Evolutionary conservation across 2,329 filamentous ascomycete species (phyloP), one percentile per base, ranked within the genome.

Genomic region (Chrysoporthe deuterocubensis): DNA sequence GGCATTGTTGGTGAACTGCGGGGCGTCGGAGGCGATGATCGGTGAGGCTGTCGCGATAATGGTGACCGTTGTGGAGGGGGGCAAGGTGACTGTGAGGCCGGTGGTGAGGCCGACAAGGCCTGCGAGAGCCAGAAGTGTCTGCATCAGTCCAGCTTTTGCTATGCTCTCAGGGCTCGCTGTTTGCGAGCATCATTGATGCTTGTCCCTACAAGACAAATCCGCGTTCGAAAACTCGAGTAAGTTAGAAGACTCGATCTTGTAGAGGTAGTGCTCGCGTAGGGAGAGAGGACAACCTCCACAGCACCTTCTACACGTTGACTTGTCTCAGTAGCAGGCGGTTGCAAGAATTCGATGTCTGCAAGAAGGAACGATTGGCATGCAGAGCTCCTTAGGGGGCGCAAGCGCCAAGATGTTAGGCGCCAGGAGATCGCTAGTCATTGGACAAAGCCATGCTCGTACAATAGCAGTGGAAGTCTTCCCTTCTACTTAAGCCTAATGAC

Each of bases 1-100:
- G 42, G 72, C 68, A 59, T 75, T 72, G 65, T 76, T 69, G 16
- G 73, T 72, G 72, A 79, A 82, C 54, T 80, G 73, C 9, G 81
- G 78, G 62, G 78, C 76, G 21, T 73, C 71, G 68, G 79, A 80
- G 26, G 79, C 78, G 21, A 78, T 76, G 7, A 75, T 52, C 2
- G 76, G 73, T 0, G 75, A 69, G 2, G 72, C 74, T 7, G 80
- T 82, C 65, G 79, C 68, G 42, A 77, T 81, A 40, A 74, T 60
- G 44, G 68, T 70, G 44, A 58, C 42, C 1, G 52, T 67, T 48
- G 65, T 18, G 8, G 61, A 26, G 9, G 44, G 32, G n/a, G 26
- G 13, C 2, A 42, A 21, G 3, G 63, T 65, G 42, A 50, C 44
- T 26, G 42, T 60, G 18, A 58, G 8, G 54, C 42, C 42, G 8